phyloP scores from a whole-genome alignment of 768 basidiomycete species.

The Rhizopogon vesiculosus region DNA sequence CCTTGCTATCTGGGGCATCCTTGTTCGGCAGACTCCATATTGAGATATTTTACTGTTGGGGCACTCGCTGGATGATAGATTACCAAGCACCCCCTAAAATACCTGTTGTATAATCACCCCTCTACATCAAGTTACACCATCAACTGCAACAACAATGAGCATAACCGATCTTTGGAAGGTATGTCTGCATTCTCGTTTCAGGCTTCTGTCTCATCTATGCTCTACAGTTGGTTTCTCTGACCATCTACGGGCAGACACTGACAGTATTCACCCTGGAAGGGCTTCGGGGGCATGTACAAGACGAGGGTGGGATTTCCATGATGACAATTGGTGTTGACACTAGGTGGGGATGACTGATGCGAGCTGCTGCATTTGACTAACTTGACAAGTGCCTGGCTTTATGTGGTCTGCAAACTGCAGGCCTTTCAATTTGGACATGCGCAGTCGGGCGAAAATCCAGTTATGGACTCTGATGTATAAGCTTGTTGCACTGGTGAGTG shows the following conservation, averaged over 20 bases:
- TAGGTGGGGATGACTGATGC: not conserved
- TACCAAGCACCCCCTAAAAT: too few relatives aligned
- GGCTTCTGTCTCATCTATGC: not conserved
- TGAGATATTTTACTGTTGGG: too few relatives aligned
- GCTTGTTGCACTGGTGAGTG: slow-evolving; percentile 29
- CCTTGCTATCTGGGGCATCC: too few relatives aligned
- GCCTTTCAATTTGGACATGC: slow-evolving; percentile 9
- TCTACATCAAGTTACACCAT: too few relatives aligned
- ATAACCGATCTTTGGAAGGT: slow-evolving; percentile 1
- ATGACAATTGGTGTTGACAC: slow-evolving; percentile 10
- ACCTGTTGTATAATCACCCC: too few relatives aligned
- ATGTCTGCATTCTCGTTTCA: not conserved
- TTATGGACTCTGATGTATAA: slow-evolving; percentile 41
- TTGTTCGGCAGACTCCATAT: too few relatives aligned
- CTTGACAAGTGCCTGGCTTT: slow-evolving; percentile 9
- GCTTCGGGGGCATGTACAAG: not conserved
- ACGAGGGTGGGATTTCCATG: not conserved
- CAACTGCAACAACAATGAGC: not conserved
- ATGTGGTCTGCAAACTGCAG: not conserved
- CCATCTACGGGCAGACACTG: not conserved
- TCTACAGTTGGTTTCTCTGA: not conserved
- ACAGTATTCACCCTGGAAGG: not conserved
- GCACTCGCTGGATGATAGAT: too few relatives aligned
- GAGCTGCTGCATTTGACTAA: not conserved
- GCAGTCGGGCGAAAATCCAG: slow-evolving; percentile 34